These are phyloP conservation scores for Citrus unshiu DNA, from an alignment of 345 rosid species.

Conservation along the genomic window DNA sequence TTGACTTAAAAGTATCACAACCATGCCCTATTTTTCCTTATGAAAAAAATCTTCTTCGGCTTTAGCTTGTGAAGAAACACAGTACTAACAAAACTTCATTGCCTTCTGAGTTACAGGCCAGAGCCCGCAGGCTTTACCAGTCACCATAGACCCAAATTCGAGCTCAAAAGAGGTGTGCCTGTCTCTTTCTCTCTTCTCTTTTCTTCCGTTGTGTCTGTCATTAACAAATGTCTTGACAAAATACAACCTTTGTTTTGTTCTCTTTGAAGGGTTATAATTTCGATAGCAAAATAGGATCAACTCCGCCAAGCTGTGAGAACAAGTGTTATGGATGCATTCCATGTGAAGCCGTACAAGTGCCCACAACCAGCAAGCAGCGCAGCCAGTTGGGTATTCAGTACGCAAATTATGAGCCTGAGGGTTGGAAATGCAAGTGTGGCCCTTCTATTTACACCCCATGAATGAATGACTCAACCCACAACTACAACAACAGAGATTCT, in stretches of 20 bases:
- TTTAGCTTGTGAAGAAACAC: neutral
- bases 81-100: neutral
- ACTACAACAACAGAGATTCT: neutral
- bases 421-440: slow-evolving; percentile 87
- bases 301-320: slow-evolving; percentile 73
- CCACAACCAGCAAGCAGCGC: slow-evolving; percentile 36
- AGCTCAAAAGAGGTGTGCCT: neutral
- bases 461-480: neutral
- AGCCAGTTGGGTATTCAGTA: slow-evolving; percentile 39
- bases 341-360: slow-evolving; percentile 76
- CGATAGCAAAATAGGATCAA: slow-evolving; percentile 57
- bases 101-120: neutral
- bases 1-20: neutral
- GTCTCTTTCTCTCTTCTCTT: slow-evolving; percentile 1
- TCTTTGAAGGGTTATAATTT: slow-evolving; percentile 15
- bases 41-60: neutral
- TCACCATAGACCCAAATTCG: neutral
- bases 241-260: neutral
- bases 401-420: slow-evolving; percentile 79
- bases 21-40: neutral
- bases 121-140: neutral
- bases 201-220: neutral
- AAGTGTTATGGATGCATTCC: slow-evolving; percentile 77
- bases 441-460: slow-evolving; percentile 56
- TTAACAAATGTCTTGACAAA: neutral